Base-by-base conservation (phyloP, 176 grass and related monocot species). In the Alopecurus myosuroides region DNA sequence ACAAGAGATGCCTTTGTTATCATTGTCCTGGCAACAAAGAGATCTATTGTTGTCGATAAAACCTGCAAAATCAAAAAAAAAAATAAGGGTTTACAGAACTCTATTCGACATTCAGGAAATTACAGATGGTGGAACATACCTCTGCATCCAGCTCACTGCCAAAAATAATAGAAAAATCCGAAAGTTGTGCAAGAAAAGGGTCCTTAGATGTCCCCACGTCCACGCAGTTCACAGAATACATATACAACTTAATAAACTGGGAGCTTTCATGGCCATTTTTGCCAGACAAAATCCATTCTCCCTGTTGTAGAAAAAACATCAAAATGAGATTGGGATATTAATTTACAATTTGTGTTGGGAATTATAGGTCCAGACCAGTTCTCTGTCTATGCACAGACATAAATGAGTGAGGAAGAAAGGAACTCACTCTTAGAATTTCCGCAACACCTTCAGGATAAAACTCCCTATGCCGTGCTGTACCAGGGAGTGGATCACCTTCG, bases 1-100 rank as follows among this genome's bases (percentile, higher is more conserved):
- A 96, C 93, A 79, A 98, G 91, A 98, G 97, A 98, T 98, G 97
- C 93, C 91, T 96, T 96, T 94, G 97, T 98, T 90, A 98, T 92
- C 94, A 98, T 94, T 60, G 89, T 98, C 88, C 93, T 93, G 82
- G 97, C 91, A 95, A 98, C 97, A 98, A 98, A 98, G 93, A 98
- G 97, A 98, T 96, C 97, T 88, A 98, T 96, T 76, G 88, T 88
- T 86, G 82, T 98, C 93, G 97, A 96, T 94, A 98, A 92, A 94
- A 98, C 97, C 97, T 98, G 83, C 44, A 94, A 93, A 78, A 77
- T 15, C 0, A 41, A 77, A 80, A 57, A 29, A 50, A 77, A 41
- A 77, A 80, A 57, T 35, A 50, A 77, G 7, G 78, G 15, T 56
- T 28, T 33, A 61, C 17, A 68, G 3, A 19, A 34, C 84, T 76